These are phyloP conservation scores for Cucumis melo DNA, from an alignment of 306 rosid genomes.

Conservation along the genomic window DNA sequence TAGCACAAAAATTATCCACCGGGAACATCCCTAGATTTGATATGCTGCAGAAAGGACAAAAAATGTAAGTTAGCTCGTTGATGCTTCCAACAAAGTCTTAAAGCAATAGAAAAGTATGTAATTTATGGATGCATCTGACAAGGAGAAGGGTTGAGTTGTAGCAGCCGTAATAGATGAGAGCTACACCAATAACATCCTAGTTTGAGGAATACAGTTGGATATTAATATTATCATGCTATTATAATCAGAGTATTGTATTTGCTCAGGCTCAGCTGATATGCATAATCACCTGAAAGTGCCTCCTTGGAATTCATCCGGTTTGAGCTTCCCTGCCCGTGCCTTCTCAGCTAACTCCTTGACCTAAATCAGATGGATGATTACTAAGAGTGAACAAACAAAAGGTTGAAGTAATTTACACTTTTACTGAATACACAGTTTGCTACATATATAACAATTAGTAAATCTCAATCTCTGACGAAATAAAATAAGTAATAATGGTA, in stretches of 20 bases:
- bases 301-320: conserved; percentile 88
- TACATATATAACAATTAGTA: not conserved
- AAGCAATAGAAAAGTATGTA: not conserved
- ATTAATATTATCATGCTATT: not conserved
- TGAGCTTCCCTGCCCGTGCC: conserved; percentile 82
- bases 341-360: conserved; percentile 84
- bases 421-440: not conserved
- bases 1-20: conserved; percentile 86
- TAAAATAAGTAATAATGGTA: conserved; percentile 14
- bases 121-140: not conserved
- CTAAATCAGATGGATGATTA: conserved; percentile 22
- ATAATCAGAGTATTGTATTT: not conserved
- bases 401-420: not conserved
- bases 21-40: conserved; percentile 99
- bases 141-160: not conserved
- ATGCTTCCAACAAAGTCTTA: conserved; percentile 7
- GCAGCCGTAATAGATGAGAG: not conserved
- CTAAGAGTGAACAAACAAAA: not conserved
- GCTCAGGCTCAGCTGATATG: conserved; percentile 8
- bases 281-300: conserved; percentile 80
- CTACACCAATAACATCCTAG: not conserved
- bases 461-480: not conserved
- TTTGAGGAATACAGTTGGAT: not conserved
- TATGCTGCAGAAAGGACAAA: conserved; percentile 53
- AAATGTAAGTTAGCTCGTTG: conserved; percentile 10